Percentiles rank a stretch among this genome's conserved stretches.
These are phyloP conservation scores for Neofusicoccum sp. DNA, from an alignment of 2,329 filamentous ascomycete species.

Conservation along the genomic window DNA sequence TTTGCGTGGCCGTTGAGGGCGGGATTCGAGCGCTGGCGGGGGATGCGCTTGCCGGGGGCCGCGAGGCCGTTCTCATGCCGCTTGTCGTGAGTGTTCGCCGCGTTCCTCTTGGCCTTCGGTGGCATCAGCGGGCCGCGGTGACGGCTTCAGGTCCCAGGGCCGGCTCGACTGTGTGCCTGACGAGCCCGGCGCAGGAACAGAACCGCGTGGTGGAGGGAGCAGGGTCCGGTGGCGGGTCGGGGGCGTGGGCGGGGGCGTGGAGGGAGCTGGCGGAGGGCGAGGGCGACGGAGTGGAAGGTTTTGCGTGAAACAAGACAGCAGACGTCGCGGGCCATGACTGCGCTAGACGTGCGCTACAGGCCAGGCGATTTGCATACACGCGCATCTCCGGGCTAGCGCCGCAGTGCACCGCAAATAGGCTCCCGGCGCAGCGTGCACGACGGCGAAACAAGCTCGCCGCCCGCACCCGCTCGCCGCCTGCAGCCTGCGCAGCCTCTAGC, in stretches of 20 bases:
- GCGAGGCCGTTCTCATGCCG: conserved; percentile 87
- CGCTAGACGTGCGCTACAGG: conserved; percentile 13
- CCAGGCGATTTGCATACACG: conserved; percentile 13
- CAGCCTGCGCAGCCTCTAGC: background rate
- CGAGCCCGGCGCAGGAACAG: conserved; percentile 45
- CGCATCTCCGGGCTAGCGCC: conserved; percentile 9
- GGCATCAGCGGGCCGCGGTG: conserved; percentile 44
- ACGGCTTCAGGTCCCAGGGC: conserved; percentile 36
- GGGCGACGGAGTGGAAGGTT: conserved; percentile 16
- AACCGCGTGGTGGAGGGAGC: conserved; percentile 36
- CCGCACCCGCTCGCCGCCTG: conserved; percentile 10
- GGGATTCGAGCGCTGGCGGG: conserved; percentile 47
- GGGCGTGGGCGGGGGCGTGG: conserved; percentile 15
- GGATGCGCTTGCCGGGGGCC: conserved; percentile 69
- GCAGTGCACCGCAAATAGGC: background rate
- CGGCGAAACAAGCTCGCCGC: conserved; percentile 13
- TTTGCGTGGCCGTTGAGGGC: conserved; percentile 44
- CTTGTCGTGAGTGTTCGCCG: conserved; percentile 49
- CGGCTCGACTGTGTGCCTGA: conserved; percentile 43
- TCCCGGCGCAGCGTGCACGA: background rate
- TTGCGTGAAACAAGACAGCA: conserved; percentile 14
- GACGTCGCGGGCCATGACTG: conserved; percentile 3
- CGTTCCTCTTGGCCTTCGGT: conserved; percentile 46
- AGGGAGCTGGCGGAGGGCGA: conserved; percentile 21
- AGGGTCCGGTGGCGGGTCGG: conserved; percentile 16